phyloP scores from a whole-genome alignment of 768 basidiomycete species.

The Hysterangium stoloniferum region DNA sequence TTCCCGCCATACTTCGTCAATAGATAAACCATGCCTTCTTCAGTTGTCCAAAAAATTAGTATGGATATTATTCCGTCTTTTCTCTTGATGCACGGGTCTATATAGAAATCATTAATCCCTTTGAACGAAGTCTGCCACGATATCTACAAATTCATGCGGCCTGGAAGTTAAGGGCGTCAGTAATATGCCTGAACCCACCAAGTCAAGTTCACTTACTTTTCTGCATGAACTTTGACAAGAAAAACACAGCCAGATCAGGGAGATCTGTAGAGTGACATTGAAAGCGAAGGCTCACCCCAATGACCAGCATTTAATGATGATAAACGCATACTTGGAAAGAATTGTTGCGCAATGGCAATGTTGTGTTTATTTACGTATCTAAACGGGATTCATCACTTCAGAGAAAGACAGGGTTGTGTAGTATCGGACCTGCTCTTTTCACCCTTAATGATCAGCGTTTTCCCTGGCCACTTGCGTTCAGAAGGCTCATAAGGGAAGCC shows the following conservation, averaged over 20 bases:
- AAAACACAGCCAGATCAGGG: background rate
- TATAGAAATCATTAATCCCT: background rate
- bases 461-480: slow-evolving; percentile 46
- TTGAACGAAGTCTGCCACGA: slow-evolving; percentile 29
- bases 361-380: slow-evolving; percentile 76
- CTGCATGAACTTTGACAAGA: slow-evolving; percentile 62
- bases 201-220: slow-evolving; percentile 38
- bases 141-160: slow-evolving; percentile 31
- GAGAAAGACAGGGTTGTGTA: background rate
- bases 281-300: slow-evolving; percentile 55
- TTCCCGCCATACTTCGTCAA: too few relatives aligned
- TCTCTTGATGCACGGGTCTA: too few relatives aligned
- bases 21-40: too few relatives aligned
- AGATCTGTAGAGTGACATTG: slow-evolving; percentile 2
- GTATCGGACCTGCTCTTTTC: slow-evolving; percentile 56
- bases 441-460: slow-evolving; percentile 72
- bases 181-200: background rate
- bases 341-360: slow-evolving; percentile 46
- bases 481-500: slow-evolving; percentile 66
- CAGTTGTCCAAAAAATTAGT: too few relatives aligned
- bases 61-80: too few relatives aligned
- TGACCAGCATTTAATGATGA: slow-evolving; percentile 70
- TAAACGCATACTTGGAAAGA: slow-evolving; percentile 66
- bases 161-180: slow-evolving; percentile 6
- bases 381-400: background rate